Evolutionary conservation across 371 early-diverging fungal species (phyloP), one percentile per base, ranked within the genome.

Genomic region (Blakeslea trispora): DNA sequence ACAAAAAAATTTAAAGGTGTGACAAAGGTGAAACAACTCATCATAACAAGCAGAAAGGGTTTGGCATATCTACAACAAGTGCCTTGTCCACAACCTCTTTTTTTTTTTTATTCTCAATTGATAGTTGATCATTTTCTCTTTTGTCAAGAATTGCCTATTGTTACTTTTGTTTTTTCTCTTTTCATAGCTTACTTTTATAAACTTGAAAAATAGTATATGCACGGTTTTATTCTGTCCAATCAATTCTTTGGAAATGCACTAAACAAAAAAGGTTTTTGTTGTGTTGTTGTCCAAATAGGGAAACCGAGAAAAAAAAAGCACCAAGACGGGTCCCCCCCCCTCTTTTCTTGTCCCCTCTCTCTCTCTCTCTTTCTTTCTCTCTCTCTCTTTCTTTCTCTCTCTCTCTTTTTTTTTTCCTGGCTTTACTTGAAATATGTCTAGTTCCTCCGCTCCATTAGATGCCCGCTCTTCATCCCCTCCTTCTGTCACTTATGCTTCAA

Each of bases 261-360:
- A 19, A 37, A 22, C 35, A 60, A 60, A 48, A 47, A 53, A 44
- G 60, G 28, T 24, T 21, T 31, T 48, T 60, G 60, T 59, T 59
- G 40, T 57, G 50, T 10, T 35, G 18, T 14, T 42, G 32, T 48
- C 60, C 60, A 59, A 53, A 59, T 52, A 32, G 15, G 60, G 60
- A 11, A 59, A 53, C 39, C 7, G 21, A 45, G 47, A 18, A 22
- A 21, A 47, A 41, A 21, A 41, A 21, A 4, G 8, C n/a, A n/a
- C n/a, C n/a, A 40, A 39, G 7, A 11, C 28, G 1, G 28, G 28
- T 28, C 28, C 28, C 28, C 21, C 24, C 11, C 15, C 19, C 42
- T 10, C 13, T 18, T 28, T 32, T 42, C 17, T 14, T n/a, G n/a
- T n/a, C n/a, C 28, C 28, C 21, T 40, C 11, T 21, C 19, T 49